phyloP scores from a whole-genome alignment of 108 stramenopile genomes.

The Phaeodactylum tricornutum region DNA sequence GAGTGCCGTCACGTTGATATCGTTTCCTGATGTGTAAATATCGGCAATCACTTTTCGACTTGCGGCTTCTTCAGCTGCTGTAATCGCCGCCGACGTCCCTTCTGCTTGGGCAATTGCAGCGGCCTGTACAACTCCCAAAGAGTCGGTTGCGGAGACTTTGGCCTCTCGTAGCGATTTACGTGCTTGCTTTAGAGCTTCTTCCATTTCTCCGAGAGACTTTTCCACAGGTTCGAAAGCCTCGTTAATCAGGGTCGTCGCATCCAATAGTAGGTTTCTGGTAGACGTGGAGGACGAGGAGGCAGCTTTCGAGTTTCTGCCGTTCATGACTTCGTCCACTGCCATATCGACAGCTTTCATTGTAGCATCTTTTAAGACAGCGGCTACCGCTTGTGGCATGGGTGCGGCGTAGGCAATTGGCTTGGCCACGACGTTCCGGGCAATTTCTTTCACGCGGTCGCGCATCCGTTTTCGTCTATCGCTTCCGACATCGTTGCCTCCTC shows the following conservation, averaged over 20 bases:
- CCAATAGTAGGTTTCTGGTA: too few species aligned
- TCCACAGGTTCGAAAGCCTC: constrained; percentile 48
- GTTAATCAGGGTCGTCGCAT: constrained; percentile 14
- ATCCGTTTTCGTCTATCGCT: neutral
- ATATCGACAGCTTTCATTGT: constrained; percentile 27
- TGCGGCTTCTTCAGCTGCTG: constrained; percentile 16
- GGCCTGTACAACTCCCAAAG: constrained; percentile 26
- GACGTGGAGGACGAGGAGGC: too few species aligned
- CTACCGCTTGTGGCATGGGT: constrained; percentile 21
- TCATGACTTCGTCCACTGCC: constrained; percentile 25
- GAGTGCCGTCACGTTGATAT: constrained; percentile 35
- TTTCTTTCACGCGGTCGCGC: neutral
- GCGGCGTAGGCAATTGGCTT: neutral
- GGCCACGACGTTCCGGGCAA: neutral
- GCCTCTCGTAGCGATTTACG: constrained; percentile 16
- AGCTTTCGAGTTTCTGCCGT: constrained; percentile 5
- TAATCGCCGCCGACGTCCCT: constrained; percentile 17
- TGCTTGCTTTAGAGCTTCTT: constrained; percentile 19
- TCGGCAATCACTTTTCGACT: constrained; percentile 13
- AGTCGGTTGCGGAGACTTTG: constrained; percentile 18
- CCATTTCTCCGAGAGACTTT: constrained; percentile 25
- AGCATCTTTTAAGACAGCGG: constrained; percentile 29
- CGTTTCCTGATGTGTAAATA: constrained; percentile 6
- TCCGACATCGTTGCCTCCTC: too few species aligned
- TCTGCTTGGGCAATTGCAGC: constrained; percentile 25